A percentile compares a stretch with the other conserved stretches of the same genome.
phyloP scores from a whole-genome alignment of 495 filamentous ascomycete species.

The Penicillium angulare region DNA sequence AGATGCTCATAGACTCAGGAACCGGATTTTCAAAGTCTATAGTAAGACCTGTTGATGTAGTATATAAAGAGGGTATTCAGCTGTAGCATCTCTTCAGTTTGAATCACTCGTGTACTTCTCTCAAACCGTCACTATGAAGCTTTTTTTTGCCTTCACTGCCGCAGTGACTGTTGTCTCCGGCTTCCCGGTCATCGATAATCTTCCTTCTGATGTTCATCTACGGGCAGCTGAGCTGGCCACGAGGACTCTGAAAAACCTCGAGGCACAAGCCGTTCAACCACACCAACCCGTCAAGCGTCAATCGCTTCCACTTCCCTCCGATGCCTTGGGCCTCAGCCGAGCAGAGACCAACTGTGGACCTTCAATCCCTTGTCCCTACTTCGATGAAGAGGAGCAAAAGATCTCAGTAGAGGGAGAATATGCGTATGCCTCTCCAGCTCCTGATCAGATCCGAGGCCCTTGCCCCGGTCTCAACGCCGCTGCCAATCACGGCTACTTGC shows the following conservation, averaged over 20 bases:
- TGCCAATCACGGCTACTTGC: slow-evolving; percentile 57
- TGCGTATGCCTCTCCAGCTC: slow-evolving; percentile 6
- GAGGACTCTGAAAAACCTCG: slow-evolving; percentile 6
- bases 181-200: slow-evolving; percentile 8
- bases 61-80: too few relatives aligned
- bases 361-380: neutral
- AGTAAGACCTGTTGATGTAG: too few relatives aligned
- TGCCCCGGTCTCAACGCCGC: slow-evolving; percentile 56
- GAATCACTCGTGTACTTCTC: too few relatives aligned
- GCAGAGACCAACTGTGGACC: slow-evolving; percentile 11
- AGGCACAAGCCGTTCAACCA: neutral
- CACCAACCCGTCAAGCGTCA: neutral
- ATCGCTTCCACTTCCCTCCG: slow-evolving; percentile 2
- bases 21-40: too few relatives aligned
- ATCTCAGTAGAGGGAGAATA: slow-evolving; percentile 8
- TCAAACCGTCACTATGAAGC: neutral
- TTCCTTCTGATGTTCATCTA: neutral
- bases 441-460: slow-evolving; percentile 18
- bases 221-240: slow-evolving; percentile 5
- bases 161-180: neutral
- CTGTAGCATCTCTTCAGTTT: too few relatives aligned
- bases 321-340: slow-evolving; percentile 8
- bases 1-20: too few relatives aligned
- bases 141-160: neutral
- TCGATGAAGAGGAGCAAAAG: slow-evolving; percentile 5